Conservation (phyloP, 176 grass and related monocot species). For the Thalia dealbata region DNA sequence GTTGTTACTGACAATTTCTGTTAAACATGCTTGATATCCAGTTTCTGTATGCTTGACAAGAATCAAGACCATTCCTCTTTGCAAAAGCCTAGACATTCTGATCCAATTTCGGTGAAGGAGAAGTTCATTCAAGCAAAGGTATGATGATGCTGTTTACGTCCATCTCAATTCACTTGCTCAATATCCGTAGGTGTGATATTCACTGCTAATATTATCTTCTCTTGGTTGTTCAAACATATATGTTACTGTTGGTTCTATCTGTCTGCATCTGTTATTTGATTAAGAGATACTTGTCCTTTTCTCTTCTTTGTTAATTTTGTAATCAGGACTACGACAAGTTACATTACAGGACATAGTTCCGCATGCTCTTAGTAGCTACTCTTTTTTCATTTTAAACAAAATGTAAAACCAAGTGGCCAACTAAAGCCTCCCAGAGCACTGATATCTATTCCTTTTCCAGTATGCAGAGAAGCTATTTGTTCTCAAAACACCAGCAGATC, state of each 20-base stretch:
- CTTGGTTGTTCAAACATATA: background rate
- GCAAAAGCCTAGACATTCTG: conserved; percentile 71
- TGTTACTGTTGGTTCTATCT: background rate
- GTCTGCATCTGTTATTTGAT: background rate
- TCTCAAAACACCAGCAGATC: conserved; percentile 29
- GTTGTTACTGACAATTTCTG: background rate
- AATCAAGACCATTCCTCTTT: conserved; percentile 24
- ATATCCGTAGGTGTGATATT: background rate
- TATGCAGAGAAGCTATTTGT: conserved; percentile 88
- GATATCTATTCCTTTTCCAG: conserved; percentile 24
- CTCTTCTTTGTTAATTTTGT: background rate
- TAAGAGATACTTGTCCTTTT: background rate
- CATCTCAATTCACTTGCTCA: conserved; percentile 10
- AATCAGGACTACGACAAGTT: background rate
- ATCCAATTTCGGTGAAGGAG: conserved; percentile 80
- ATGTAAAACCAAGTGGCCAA: background rate
- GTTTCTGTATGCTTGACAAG: conserved; percentile 19
- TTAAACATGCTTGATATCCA: background rate
- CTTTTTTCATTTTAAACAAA: background rate
- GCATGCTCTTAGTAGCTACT: background rate
- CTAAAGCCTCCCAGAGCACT: background rate
- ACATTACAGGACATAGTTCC: background rate
- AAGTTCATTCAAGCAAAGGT: conserved; percentile 99
- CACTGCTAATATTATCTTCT: background rate
- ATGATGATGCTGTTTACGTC: conserved; percentile 9